A percentile compares a stretch with the other conserved stretches of the same genome.
These are phyloP conservation scores for Scheffersomyces lignicola DNA, from an alignment of 1,139 yeast species.

Conservation along the genomic window DNA sequence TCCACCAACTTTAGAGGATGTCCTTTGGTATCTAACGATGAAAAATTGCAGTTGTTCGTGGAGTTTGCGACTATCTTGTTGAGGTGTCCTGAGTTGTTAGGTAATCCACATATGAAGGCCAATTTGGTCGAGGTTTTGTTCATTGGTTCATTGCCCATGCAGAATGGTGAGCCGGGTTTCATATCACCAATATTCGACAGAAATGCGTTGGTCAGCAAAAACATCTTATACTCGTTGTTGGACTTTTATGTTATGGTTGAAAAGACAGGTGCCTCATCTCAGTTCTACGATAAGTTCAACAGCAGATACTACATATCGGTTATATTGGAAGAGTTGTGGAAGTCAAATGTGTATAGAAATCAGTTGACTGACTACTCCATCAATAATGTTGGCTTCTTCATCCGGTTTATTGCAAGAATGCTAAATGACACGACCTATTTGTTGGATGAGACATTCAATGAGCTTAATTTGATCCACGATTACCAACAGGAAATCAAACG, in stretches of 20 bases:
- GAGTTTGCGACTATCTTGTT: slow-evolving; percentile 73
- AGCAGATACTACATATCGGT: slow-evolving; percentile 84
- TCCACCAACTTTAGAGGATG: slow-evolving; percentile 58
- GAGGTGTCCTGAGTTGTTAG: slow-evolving; percentile 81
- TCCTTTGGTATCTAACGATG: slow-evolving; percentile 56
- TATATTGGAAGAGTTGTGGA: slow-evolving; percentile 83
- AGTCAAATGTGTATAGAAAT: slow-evolving; percentile 60
- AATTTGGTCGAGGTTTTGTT: slow-evolving; percentile 79
- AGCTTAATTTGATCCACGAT: slow-evolving; percentile 73
- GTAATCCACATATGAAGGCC: slow-evolving; percentile 92
- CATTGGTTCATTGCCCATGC: slow-evolving; percentile 65
- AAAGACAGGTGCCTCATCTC: slow-evolving; percentile 93
- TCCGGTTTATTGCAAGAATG: slow-evolving; percentile 90
- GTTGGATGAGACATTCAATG: slow-evolving; percentile 85
- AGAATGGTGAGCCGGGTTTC: slow-evolving; percentile 67
- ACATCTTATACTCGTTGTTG: slow-evolving; percentile 77
- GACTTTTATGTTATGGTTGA: slow-evolving; percentile 94
- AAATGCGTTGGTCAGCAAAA: slow-evolving; percentile 60
- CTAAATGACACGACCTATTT: slow-evolving; percentile 90
- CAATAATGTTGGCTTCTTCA: slow-evolving; percentile 74
- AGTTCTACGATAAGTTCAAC: slow-evolving; percentile 94
- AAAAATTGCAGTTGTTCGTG: slow-evolving; percentile 57
- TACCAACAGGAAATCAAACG: slow-evolving; percentile 58
- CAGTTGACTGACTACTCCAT: slow-evolving; percentile 71
- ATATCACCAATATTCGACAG: slow-evolving; percentile 65